Evolutionary conservation across 768 basidiomycete genomes (phyloP).

Genomic region (Tulasnella sp.): DNA sequence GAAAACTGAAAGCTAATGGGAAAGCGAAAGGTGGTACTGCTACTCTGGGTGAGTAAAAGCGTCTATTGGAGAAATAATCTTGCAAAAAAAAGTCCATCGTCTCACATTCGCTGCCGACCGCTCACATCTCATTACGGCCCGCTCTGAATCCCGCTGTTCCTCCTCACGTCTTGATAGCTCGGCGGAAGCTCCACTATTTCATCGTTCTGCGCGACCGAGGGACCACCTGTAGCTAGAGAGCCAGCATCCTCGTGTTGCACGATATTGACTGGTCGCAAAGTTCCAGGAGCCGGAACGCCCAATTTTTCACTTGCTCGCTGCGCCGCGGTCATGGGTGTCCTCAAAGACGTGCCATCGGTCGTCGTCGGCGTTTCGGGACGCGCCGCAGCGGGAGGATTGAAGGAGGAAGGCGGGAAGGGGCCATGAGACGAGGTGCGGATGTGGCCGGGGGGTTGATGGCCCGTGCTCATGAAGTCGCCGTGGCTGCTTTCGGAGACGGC

Average conservation of each 20-base stretch:
- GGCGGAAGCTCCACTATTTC: conserved; percentile 30
- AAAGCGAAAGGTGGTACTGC: neutral
- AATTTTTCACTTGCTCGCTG: neutral
- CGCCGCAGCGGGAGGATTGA: neutral
- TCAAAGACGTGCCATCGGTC: conserved; percentile 8
- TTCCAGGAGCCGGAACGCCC: conserved; percentile 11
- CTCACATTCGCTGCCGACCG: neutral
- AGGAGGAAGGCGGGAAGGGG: neutral
- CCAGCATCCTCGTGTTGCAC: conserved; percentile 31
- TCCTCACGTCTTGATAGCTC: conserved; percentile 27
- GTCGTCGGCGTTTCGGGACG: conserved; percentile 23
- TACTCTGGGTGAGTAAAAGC: neutral
- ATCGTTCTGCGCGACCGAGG: neutral
- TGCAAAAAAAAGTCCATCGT: neutral
- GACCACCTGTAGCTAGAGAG: neutral
- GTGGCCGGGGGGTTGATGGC: neutral
- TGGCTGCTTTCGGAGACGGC: neutral
- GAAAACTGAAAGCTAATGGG: neutral
- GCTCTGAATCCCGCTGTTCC: neutral
- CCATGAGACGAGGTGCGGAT: neutral
- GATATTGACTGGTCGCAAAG: conserved; percentile 30
- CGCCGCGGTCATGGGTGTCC: conserved; percentile 5
- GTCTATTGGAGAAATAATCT: neutral
- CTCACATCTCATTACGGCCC: neutral
- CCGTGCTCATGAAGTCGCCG: neutral